Evolutionary conservation across 129 eudicot species (phyloP).

Genomic region (Lactuca saligna): DNA sequence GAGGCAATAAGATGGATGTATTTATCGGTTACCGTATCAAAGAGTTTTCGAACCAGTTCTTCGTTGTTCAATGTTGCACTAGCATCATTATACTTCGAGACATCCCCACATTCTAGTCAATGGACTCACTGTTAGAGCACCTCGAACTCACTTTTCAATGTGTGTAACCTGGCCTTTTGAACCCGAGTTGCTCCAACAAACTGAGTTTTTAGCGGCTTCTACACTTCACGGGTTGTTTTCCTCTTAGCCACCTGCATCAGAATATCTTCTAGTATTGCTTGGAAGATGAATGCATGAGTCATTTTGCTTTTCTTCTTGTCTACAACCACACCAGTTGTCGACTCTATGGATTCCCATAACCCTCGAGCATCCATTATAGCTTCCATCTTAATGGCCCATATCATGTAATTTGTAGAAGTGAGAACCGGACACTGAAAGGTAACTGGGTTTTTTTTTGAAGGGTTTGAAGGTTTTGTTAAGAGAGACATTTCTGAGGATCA

Average conservation of each 20-base stretch:
- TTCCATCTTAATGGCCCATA: neutral
- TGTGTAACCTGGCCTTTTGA: slow-evolving; percentile 1
- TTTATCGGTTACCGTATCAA: neutral
- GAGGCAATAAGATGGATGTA: neutral
- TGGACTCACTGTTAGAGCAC: neutral
- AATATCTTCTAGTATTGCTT: neutral
- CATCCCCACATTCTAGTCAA: neutral
- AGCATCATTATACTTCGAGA: neutral
- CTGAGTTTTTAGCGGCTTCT: no score
- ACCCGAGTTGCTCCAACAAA: neutral
- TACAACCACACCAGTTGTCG: neutral
- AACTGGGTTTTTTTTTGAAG: neutral
- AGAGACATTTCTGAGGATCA: neutral
- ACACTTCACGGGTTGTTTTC: neutral
- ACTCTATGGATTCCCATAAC: neutral
- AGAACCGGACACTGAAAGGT: slow-evolving; percentile 1
- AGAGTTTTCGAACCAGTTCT: neutral
- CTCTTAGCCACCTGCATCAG: neutral
- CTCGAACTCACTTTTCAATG: slow-evolving; percentile 14
- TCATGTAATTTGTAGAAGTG: neutral
- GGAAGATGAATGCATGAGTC: slow-evolving; percentile 3
- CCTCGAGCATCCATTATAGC: neutral
- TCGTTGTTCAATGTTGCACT: neutral
- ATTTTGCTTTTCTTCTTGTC: slow-evolving; percentile 3
- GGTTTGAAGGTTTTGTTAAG: neutral